A percentile compares a stretch with the other conserved stretches of the same genome.
Evolutionary conservation across 2,329 filamentous ascomycete genomes (phyloP).

Genomic region (Trichoderma sp.): DNA sequence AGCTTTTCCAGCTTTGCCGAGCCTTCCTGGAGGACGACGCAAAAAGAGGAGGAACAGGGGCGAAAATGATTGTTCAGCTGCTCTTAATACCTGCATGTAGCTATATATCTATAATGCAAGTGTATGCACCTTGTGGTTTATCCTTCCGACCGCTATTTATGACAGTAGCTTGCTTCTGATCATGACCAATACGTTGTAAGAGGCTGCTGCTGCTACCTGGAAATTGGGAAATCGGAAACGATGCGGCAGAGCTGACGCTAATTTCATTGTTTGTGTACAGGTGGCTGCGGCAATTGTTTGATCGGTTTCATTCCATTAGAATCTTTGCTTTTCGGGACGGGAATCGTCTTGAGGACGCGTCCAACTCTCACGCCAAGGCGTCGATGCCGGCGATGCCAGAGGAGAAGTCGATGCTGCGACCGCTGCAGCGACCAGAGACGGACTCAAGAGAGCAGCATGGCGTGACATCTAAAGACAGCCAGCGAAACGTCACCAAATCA

Average conservation of each 20-base stretch:
- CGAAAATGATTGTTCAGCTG: not conserved
- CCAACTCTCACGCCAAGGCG: not conserved
- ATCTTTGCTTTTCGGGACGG: conserved; percentile 1
- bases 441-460: not conserved
- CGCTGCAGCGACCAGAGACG: not conserved
- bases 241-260: not conserved
- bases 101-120: not conserved
- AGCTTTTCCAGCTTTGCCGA: conserved; percentile 23
- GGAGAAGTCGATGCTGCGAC: conserved; percentile 15
- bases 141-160: not conserved
- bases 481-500: not conserved
- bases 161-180: not conserved
- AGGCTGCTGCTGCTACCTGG: not conserved
- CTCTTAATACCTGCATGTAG: not conserved
- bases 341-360: not conserved
- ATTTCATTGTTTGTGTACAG: not conserved
- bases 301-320: conserved; percentile 5
- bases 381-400: conserved; percentile 6
- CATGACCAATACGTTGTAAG: conserved; percentile 23
- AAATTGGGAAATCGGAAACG: not conserved
- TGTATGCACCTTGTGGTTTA: not conserved
- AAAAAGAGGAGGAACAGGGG: not conserved
- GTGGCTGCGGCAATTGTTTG: conserved; percentile 20
- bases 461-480: too few relatives aligned
- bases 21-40: conserved; percentile 1